Conservation (phyloP, 257 asterid species). For the Plantago major region DNA sequence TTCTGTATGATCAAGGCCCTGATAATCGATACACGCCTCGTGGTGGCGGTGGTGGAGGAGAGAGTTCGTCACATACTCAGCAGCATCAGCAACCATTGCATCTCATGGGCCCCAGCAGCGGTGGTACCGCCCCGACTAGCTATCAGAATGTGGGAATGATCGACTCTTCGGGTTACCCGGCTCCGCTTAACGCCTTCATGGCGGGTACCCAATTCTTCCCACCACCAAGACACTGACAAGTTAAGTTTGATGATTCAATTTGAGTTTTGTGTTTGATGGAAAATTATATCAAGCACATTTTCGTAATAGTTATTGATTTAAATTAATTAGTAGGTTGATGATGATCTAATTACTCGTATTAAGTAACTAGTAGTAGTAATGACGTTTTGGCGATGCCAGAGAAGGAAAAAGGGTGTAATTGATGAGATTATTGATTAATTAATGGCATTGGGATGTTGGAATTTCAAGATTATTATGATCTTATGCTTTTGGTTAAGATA, state of each 20-base stretch:
- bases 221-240: conserved; percentile 32
- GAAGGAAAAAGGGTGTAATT: conserved; percentile 2
- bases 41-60: conserved; percentile 30
- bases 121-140: conserved; percentile 10
- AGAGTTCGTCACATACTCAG: conserved; percentile 23
- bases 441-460: conserved; percentile 21
- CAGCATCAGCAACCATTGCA: conserved; percentile 33
- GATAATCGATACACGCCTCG: conserved; percentile 31
- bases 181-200: conserved; percentile 39
- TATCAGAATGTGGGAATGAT: conserved; percentile 16
- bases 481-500: not conserved
- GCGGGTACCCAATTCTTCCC: conserved; percentile 52
- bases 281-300: too few relatives aligned
- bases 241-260: not conserved
- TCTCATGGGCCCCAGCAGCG: conserved; percentile 22
- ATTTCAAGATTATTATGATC: conserved; percentile 27
- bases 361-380: not conserved
- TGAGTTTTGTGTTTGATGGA: too few relatives aligned
- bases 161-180: conserved; percentile 24
- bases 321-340: not conserved
- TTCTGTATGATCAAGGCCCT: conserved; percentile 69
- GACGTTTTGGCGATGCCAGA: not conserved
- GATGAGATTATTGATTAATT: conserved; percentile 8
- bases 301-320: not conserved
- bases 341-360: not conserved